These are phyloP conservation scores for Globisporangium abappressorium DNA, from an alignment of 352 stramenopile species.

Conservation along the genomic window DNA sequence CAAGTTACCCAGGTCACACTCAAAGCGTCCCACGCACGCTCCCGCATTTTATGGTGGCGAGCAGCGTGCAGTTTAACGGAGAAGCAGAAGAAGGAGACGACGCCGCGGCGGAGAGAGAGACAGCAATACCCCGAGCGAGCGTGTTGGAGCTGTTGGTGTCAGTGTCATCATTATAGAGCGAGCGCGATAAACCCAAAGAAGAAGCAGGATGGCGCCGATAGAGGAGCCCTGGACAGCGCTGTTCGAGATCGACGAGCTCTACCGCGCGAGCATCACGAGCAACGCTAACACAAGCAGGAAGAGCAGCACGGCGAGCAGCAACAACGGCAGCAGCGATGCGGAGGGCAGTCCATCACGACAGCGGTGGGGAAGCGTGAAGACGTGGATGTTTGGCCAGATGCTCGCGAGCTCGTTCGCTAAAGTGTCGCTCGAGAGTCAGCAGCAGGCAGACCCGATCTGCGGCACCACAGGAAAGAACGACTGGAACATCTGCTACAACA, in stretches of 20 bases:
- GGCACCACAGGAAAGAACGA: slow-evolving; percentile 23
- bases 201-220: slow-evolving; percentile 13
- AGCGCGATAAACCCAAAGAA: background rate
- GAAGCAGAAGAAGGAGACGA: background rate
- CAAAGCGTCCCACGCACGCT: slow-evolving; percentile 2
- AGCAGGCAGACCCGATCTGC: background rate
- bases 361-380: slow-evolving; percentile 68
- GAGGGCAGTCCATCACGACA: slow-evolving; percentile 21
- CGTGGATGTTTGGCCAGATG: slow-evolving; percentile 70
- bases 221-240: slow-evolving; percentile 15
- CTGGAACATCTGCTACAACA: slow-evolving; percentile 43
- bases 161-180: background rate
- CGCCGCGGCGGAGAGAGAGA: background rate
- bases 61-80: background rate
- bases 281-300: background rate
- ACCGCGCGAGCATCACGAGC: slow-evolving; percentile 7
- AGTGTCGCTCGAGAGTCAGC: slow-evolving; percentile 33
- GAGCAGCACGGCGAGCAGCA: slow-evolving; percentile 5
- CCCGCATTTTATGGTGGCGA: slow-evolving; percentile 8
- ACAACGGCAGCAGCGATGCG: slow-evolving; percentile 3
- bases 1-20: background rate
- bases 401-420: slow-evolving; percentile 65
- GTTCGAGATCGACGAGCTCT: slow-evolving; percentile 5
- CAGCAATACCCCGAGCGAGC: background rate
- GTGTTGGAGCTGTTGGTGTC: background rate